Evolutionary conservation across 768 basidiomycete genomes (phyloP).

Genomic region (Panaeolus cyanescens): DNA sequence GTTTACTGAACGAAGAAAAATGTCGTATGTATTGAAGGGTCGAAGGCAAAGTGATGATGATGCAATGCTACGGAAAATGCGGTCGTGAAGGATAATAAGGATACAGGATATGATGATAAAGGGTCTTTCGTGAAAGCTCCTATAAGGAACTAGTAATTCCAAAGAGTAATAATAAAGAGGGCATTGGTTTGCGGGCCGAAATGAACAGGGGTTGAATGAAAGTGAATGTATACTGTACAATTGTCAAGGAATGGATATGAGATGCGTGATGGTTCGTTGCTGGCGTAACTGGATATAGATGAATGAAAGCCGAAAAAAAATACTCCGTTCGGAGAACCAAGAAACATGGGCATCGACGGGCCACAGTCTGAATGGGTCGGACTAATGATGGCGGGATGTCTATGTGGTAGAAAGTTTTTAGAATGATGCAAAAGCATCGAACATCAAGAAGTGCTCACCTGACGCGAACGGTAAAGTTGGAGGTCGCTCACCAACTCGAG

Average conservation of each 20-base stretch:
- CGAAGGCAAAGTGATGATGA: background rate
- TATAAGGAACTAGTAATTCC: background rate
- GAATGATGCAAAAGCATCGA: no score
- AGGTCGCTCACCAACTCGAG: conserved; percentile 54
- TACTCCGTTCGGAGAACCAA: background rate
- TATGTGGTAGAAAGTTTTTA: background rate
- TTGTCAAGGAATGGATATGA: background rate
- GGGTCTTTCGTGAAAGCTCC: background rate
- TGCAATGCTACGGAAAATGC: background rate
- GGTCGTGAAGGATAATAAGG: background rate
- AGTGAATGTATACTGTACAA: background rate
- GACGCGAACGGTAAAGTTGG: conserved; percentile 44
- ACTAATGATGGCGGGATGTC: background rate
- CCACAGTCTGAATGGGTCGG: background rate
- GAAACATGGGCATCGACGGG: background rate
- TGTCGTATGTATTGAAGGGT: background rate
- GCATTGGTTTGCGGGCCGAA: background rate
- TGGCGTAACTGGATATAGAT: background rate
- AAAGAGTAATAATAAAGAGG: background rate
- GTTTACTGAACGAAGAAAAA: background rate
- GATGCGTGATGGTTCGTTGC: background rate
- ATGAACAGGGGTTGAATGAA: background rate
- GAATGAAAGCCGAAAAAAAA: background rate
- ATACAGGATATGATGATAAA: background rate
- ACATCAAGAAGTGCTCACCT: conserved; percentile 11